A percentile compares a stretch with the other conserved stretches of the same genome.
Evolutionary conservation across 2,329 filamentous ascomycete genomes (phyloP).

Genomic region (Saccharata proteae): DNA sequence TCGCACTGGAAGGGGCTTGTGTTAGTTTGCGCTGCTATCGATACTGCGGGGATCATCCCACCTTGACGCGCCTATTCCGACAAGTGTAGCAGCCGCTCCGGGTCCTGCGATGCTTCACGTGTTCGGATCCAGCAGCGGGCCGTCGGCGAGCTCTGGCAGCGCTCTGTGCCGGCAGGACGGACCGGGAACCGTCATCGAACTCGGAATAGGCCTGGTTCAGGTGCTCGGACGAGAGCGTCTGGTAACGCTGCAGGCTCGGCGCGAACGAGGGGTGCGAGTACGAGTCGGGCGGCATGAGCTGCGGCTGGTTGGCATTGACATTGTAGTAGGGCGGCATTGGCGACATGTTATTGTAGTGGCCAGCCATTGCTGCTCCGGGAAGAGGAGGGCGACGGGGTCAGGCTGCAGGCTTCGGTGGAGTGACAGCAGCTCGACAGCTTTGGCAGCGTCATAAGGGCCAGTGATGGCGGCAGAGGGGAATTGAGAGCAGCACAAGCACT

Average conservation of each 20-base stretch:
- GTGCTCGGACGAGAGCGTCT: conserved; percentile 20
- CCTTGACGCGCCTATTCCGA: conserved; percentile 73
- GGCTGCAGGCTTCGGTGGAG: conserved; percentile 14
- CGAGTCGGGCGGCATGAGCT: conserved; percentile 19
- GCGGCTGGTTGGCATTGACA: conserved; percentile 19
- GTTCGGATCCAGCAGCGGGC: conserved; percentile 37
- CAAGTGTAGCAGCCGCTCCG: conserved; percentile 92
- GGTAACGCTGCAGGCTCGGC: conserved; percentile 15
- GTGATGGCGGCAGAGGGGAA: conserved; percentile 4
- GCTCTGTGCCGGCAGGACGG: conserved; percentile 13
- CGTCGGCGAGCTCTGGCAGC: conserved; percentile 18
- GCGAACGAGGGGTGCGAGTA: conserved; percentile 16
- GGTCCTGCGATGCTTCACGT: conserved; percentile 86
- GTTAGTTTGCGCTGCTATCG: conserved; percentile 7
- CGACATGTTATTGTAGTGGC: conserved; percentile 23
- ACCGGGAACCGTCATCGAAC: conserved; percentile 21
- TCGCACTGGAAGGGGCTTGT: conserved; percentile 54
- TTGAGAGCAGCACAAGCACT: too few relatives aligned
- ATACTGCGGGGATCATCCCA: conserved; percentile 16
- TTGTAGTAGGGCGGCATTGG: conserved; percentile 21
- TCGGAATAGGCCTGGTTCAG: conserved; percentile 22
- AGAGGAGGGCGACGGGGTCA: conserved; percentile 6
- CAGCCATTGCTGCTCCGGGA: conserved; percentile 21
- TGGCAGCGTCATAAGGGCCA: conserved; percentile 26
- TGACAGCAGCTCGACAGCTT: conserved; percentile 15